These are phyloP conservation scores for Rhodotorula sp. DNA, from an alignment of 1,284 basidiomycete genomes.

Conservation along the genomic window DNA sequence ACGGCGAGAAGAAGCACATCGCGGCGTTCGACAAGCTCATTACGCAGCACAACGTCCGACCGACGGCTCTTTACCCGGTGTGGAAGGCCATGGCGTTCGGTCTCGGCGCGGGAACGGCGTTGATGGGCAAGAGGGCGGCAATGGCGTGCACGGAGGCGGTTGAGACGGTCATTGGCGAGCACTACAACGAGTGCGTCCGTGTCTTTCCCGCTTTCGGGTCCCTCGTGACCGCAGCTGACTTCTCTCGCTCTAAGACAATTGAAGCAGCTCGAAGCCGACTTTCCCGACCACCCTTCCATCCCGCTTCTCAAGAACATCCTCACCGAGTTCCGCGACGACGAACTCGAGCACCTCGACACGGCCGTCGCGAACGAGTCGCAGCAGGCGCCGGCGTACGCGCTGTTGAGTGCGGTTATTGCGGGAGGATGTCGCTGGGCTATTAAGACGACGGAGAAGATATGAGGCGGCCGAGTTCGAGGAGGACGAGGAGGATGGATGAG, in stretches of 20 bases:
- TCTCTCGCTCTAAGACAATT: conserved; percentile 60
- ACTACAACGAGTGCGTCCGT: conserved; percentile 87
- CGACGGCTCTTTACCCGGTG: conserved; percentile 75
- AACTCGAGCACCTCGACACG: conserved; percentile 88
- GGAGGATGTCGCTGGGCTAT: conserved; percentile 86
- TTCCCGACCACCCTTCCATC: conserved; percentile 64
- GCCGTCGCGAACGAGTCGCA: conserved; percentile 88
- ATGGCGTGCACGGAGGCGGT: conserved; percentile 99
- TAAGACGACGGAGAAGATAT: conserved; percentile 78
- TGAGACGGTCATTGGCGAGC: conserved; percentile 95
- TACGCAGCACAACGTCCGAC: conserved; percentile 76
- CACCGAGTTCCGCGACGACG: conserved; percentile 87
- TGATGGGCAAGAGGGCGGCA: conserved; percentile 87
- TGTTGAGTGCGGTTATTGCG: conserved; percentile 80
- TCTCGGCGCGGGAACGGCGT: conserved; percentile 76
- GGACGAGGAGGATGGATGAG: too few relatives aligned
- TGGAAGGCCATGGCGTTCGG: conserved; percentile 83
- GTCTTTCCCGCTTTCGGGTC: background rate
- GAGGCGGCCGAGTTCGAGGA: background rate
- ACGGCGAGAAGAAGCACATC: conserved; percentile 90
- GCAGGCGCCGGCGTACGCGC: conserved; percentile 84
- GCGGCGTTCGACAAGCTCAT: conserved; percentile 79
- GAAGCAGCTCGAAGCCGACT: conserved; percentile 52
- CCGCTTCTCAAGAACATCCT: conserved; percentile 72
- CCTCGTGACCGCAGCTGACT: background rate